Conservation (phyloP, 495 filamentous ascomycete genomes). For the Penicillium pancosmium region DNA sequence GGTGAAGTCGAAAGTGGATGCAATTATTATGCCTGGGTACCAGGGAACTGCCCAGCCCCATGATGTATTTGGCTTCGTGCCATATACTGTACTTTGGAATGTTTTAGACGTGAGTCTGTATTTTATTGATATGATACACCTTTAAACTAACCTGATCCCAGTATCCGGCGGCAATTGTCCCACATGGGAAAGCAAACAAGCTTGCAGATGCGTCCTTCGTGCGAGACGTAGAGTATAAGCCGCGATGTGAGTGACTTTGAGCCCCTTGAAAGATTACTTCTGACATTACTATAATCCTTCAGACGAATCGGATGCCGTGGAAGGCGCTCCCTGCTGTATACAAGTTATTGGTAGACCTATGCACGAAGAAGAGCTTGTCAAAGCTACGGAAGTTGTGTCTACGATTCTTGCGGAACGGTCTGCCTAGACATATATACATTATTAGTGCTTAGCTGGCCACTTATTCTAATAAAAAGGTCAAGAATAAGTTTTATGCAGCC, state of each 20-base stretch:
- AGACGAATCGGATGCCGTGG: conserved; percentile 15
- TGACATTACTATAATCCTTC: neutral
- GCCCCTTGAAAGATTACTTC: neutral
- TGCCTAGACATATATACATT: neutral
- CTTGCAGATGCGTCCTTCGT: conserved; percentile 15
- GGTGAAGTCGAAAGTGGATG: conserved; percentile 9
- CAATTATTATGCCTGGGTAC: conserved; percentile 22
- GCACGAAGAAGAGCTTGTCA: conserved; percentile 21
- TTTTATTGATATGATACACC: too few species aligned
- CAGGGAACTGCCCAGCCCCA: conserved; percentile 21
- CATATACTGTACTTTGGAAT: conserved; percentile 24
- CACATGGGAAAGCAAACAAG: conserved; percentile 20
- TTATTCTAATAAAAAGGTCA: neutral
- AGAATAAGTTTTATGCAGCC: too few species aligned
- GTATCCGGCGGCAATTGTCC: conserved; percentile 25
- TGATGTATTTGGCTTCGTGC: conserved; percentile 15
- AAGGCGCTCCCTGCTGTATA: conserved; percentile 25
- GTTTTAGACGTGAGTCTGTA: conserved; percentile 16
- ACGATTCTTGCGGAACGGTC: neutral
- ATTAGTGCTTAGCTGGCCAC: neutral
- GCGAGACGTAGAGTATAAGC: conserved; percentile 23
- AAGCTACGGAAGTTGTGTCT: conserved; percentile 1
- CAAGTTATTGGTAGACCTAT: conserved; percentile 19
- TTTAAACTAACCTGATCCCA: conserved; percentile 3
- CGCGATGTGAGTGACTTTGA: conserved; percentile 18